Base-by-base conservation (phyloP, 2,329 filamentous ascomycete genomes). In the Aspergillus pseudoglaucus region DNA sequence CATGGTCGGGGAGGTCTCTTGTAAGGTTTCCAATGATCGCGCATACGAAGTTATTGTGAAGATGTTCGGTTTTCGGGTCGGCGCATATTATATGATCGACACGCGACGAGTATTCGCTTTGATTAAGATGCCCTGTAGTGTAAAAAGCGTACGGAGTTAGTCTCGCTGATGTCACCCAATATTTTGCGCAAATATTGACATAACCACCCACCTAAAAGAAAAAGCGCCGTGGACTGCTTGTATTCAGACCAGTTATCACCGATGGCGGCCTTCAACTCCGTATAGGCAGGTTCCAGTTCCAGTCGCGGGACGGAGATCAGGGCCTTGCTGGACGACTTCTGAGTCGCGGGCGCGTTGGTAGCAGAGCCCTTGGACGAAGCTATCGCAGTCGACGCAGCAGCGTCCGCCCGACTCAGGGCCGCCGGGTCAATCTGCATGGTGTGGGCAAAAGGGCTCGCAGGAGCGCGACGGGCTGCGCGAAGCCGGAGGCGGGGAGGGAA, bases 281-380 rank as follows among this genome's bases (percentile, higher is more conserved):
- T 75, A 59, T 84, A 84, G 44, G 82, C 70, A 22, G 80, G 79
- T 60, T 84, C 82, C 45, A 83, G 67, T 56, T 84, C 81, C 47
- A 84, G 74, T 52, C 82, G 77, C 54, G 79, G 80, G 20, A 79
- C 75, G n/a, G 73, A 73, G 45, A 74, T 73, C 47, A 74, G 63
- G 23, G 72, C 68, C 57, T 77, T 78, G 37, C 15, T 39, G 45
- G 73, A 72, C 42, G 74, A 71, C 50, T 77, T 77, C 53, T 75
- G 61, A n/a, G 63, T 60, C 14, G 66, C 53, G 15, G 64, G 49
- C 33, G 57, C 55, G 42, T 57, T 61, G 22, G 59, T 49, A 44
- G 60, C 57, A 35, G 61, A 55, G 30, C 56, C 53, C 49, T 70
- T 71, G 25, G 61, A 59, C 44, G 64, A 51, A 18, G 62, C 44